Evolutionary conservation across 345 rosid species (phyloP).

Genomic region (Syzygium oleosum): DNA sequence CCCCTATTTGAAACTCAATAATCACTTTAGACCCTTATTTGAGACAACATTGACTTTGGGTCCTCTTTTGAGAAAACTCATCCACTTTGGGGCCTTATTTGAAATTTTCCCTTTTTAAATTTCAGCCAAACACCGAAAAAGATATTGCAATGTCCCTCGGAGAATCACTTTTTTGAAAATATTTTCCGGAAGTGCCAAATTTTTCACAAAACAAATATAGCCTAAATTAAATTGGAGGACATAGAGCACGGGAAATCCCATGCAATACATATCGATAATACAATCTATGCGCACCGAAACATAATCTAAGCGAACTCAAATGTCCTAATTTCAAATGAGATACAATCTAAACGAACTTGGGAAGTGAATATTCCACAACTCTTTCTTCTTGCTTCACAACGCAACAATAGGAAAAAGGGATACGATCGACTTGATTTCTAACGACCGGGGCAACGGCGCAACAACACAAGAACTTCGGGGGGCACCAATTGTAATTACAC

Average conservation of each 20-base stretch:
- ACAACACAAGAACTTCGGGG: neutral
- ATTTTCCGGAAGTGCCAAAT: neutral
- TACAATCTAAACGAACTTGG: neutral
- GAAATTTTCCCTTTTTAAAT: no score
- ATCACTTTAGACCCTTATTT: no score
- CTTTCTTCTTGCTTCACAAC: neutral
- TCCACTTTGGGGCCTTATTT: no score
- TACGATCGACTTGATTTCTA: neutral
- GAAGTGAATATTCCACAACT: neutral
- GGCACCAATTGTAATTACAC: neutral
- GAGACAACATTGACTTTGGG: no score
- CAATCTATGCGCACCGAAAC: neutral
- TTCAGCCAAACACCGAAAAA: rapidly evolving
- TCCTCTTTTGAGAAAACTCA: no score
- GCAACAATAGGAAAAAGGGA: neutral
- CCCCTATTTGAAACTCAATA: no score
- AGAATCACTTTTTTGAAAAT: no score
- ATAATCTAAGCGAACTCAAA: neutral
- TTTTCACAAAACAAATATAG: neutral
- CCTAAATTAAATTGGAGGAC: neutral
- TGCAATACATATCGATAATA: neutral
- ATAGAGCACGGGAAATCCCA: neutral
- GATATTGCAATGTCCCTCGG: neutral
- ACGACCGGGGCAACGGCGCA: neutral
- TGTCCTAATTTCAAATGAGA: neutral